Base-by-base conservation (phyloP, 768 basidiomycete genomes). In the Hydnum rufescens region DNA sequence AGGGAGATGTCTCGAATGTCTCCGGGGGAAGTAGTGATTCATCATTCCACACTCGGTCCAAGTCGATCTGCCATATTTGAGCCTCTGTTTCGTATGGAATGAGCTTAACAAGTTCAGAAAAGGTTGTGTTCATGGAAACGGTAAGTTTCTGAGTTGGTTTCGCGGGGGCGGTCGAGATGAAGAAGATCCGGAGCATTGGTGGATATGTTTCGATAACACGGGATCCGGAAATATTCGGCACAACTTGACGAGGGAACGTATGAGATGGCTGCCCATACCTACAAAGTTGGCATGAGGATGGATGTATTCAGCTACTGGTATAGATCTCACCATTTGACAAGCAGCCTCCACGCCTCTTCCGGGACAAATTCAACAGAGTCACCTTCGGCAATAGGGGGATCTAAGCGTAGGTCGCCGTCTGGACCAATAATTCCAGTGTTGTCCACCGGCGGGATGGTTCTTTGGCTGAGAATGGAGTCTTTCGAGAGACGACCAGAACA, bases 311-410 rank as follows among this genome's bases (percentile, higher is more conserved):
- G 22, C 36, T 22, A 13, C 36, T 22, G 13, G 13, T 39, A 22
- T 13, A 22, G 30, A 18, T 71, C 78, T 58, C 57, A 87, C 92
- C 88, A 89, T 49, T 69, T 57, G 4, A 70, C 64, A 34, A 95
- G 71, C 19, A 72, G 67, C 22, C 68, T 60, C 90, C 88, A 93
- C 22, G 76, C 78, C 25, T 72, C 70, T 54, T 71, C 67, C 1
- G 87, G 84, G 2, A 95, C 70, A 58, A 76, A 82, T 62, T 85
- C 81, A 50, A 82, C 74, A 61, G 95, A 65, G 32, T 62, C 60
- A 19, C 64, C 61, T 36, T 67, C 64, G 16, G 16, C 29, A 16
- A 28, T 74, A 28, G 75, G 62, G 22, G 76, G 74, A 60, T 89
- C 84, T 26, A 66, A 56, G 16, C 68, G 61, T 42, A 74, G 75